phyloP scores from a whole-genome alignment of 2,329 filamentous ascomycete species.

The Paracamarosporium sp. region DNA sequence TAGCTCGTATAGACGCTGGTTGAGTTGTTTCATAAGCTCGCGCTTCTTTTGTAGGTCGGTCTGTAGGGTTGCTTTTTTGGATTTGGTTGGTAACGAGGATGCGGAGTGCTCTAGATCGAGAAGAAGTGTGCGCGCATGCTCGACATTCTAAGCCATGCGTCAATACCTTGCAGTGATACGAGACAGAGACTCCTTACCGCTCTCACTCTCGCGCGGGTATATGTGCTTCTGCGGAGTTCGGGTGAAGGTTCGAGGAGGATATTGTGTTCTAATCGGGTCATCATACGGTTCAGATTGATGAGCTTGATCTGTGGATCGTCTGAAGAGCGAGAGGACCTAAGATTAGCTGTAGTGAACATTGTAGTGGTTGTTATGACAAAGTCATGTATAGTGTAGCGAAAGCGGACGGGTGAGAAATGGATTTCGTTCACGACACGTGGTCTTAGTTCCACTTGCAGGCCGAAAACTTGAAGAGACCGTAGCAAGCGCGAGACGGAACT shows the following conservation, averaged over 20 bases:
- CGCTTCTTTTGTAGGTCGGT: slow-evolving; percentile 69
- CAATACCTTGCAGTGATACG: not conserved
- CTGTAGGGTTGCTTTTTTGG: slow-evolving; percentile 67
- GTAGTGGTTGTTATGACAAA: too few relatives aligned
- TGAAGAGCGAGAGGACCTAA: too few relatives aligned
- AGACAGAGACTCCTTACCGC: slow-evolving; percentile 53
- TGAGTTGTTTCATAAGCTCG: slow-evolving; percentile 69
- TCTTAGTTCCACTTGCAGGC: too few relatives aligned
- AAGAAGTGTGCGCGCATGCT: slow-evolving; percentile 73
- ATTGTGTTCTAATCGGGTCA: slow-evolving; percentile 69
- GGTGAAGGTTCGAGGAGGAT: slow-evolving; percentile 68
- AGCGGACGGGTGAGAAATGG: too few relatives aligned
- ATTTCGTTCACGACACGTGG: too few relatives aligned
- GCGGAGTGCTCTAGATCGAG: slow-evolving; percentile 75
- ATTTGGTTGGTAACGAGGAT: slow-evolving; percentile 49
- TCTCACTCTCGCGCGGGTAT: slow-evolving; percentile 67
- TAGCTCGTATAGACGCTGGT: slow-evolving; percentile 71
- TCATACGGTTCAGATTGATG: slow-evolving; percentile 67
- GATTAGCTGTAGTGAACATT: too few relatives aligned
- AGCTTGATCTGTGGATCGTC: slow-evolving; percentile 32
- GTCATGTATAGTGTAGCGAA: too few relatives aligned
- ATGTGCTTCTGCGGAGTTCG: slow-evolving; percentile 66
- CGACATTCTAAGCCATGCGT: slow-evolving; percentile 66
- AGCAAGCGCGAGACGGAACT: too few relatives aligned
- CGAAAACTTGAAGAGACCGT: too few relatives aligned